A percentile compares a stretch with the other conserved stretches of the same genome.
phyloP scores from a whole-genome alignment of 257 asterid species.

The Mentha longifolia region DNA sequence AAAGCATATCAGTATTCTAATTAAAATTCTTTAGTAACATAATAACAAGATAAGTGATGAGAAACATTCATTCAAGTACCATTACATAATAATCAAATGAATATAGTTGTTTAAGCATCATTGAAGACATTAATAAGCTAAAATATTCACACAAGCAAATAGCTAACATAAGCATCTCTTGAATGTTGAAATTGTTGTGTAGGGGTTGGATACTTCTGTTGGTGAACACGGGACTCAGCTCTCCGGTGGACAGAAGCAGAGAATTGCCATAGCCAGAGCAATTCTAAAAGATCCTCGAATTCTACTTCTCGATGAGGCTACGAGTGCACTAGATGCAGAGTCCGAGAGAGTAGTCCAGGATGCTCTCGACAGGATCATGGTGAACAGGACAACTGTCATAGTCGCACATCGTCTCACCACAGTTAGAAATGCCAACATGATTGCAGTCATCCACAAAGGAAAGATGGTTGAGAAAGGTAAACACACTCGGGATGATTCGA shows the following conservation, averaged over 20 bases:
- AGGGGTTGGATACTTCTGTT: conserved; percentile 80
- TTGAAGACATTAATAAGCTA: too few relatives aligned
- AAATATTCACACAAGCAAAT: too few relatives aligned
- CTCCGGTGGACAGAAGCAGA: conserved; percentile 92
- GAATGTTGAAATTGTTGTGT: conserved; percentile 25
- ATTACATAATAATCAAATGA: too few relatives aligned
- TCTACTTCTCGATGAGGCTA: conserved; percentile 84
- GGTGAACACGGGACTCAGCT: conserved; percentile 95
- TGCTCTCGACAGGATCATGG: conserved; percentile 85
- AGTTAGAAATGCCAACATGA: conserved; percentile 75
- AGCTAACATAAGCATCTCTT: background rate
- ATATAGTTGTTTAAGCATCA: too few relatives aligned
- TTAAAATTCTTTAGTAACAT: too few relatives aligned
- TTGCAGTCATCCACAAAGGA: conserved; percentile 81
- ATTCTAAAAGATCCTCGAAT: conserved; percentile 77
- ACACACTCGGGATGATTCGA: too few relatives aligned
- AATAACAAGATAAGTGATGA: too few relatives aligned
- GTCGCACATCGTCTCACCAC: conserved; percentile 90
- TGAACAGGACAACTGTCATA: conserved; percentile 75
- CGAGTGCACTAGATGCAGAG: conserved; percentile 91
- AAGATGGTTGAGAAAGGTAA: conserved; percentile 80
- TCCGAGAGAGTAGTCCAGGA: conserved; percentile 86
- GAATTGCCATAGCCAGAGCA: conserved; percentile 88
- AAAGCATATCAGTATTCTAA: too few relatives aligned
- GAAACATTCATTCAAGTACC: too few relatives aligned